These are phyloP conservation scores for Fusarium continuum DNA, from an alignment of 2,329 filamentous ascomycete species.

Conservation along the genomic window DNA sequence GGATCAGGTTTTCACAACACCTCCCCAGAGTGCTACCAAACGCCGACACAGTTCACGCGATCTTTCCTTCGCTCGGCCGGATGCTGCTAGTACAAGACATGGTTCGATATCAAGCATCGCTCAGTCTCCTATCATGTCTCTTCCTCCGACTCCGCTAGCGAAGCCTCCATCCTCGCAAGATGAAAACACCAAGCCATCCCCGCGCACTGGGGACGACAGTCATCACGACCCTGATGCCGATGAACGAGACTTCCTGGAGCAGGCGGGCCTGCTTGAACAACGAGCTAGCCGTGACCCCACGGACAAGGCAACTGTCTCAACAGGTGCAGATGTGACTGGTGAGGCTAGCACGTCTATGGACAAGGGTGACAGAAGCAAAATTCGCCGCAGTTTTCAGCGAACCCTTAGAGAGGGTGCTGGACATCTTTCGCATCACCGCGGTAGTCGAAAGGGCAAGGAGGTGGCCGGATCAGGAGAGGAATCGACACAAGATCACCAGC, in stretches of 20 bases:
- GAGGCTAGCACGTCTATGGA: slow-evolving; percentile 51
- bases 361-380: slow-evolving; percentile 69
- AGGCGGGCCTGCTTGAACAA: slow-evolving; percentile 70
- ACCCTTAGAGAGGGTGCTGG: slow-evolving; percentile 84
- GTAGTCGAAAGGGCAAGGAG: slow-evolving; percentile 81
- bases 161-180: slow-evolving; percentile 34
- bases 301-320: slow-evolving; percentile 50
- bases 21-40: slow-evolving; percentile 45
- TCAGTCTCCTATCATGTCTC: slow-evolving; percentile 41
- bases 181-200: slow-evolving; percentile 30
- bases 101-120: slow-evolving; percentile 48
- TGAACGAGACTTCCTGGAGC: slow-evolving; percentile 73
- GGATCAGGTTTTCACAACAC: slow-evolving; percentile 45
- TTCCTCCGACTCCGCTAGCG: slow-evolving; percentile 35
- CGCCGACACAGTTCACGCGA: slow-evolving; percentile 42
- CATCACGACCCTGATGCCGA: slow-evolving; percentile 68
- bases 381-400: slow-evolving; percentile 87
- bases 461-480: slow-evolving; percentile 48
- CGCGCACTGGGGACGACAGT: slow-evolving; percentile 27
- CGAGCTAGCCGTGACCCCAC: slow-evolving; percentile 43
- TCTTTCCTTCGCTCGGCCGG: slow-evolving; percentile 36
- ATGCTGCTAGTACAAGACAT: slow-evolving; percentile 40
- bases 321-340: slow-evolving; percentile 45
- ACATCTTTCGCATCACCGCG: slow-evolving; percentile 72
- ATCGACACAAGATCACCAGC: slow-evolving; percentile 67